Evolutionary conservation across 2,329 filamentous ascomycete genomes (phyloP), one percentile per base, ranked within the genome.

Genomic region (Arachnomyces sp.): DNA sequence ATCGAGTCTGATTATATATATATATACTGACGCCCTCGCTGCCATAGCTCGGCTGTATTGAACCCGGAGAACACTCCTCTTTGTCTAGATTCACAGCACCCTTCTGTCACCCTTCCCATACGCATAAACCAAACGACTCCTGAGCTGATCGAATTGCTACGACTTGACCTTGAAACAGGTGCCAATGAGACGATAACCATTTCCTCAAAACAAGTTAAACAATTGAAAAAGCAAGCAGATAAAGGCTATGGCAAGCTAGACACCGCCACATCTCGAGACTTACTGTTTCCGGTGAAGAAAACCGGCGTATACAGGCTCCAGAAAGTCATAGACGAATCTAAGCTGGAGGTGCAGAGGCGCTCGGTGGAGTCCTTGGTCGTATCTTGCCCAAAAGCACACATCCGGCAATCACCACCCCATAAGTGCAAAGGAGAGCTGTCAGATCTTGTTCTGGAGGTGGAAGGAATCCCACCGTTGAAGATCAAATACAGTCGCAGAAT

Each of bases 121-220:
- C 84, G 81, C 56, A 89, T 98, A 68, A 98, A 98, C 62, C 86
- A 94, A 46, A 96, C 90, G 4, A 78, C 84, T 28, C 93, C 92
- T 1, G 82, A 88, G 48, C 76, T 86, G 43, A 87, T 98, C 45
- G 89, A 98, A 60, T 68, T 98, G n/a, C 61, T 89, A 32, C 86
- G 90, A 32, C 78, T 86, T 50, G 90, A 96, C 57, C 74, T 95
- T 28, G 83, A 90, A 4, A 87, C 82, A 2, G 82, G 83, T 48
- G 71, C 74, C 42, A 85, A 89, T 47, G 89, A 95, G 63, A 83
- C 78, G 0, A 82, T 96, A 47, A 80, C 78, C 44, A 76, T 98
- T 36, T 74, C 78, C 25, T 75, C 74, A 44, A 81, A 79, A 44
- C 85, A 95, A 53, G 72, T 93, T 42, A 84, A 82, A 55, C 77